Evolutionary conservation across 441 rosid genomes (phyloP).

Genomic region (Arabidopsis lyrata): DNA sequence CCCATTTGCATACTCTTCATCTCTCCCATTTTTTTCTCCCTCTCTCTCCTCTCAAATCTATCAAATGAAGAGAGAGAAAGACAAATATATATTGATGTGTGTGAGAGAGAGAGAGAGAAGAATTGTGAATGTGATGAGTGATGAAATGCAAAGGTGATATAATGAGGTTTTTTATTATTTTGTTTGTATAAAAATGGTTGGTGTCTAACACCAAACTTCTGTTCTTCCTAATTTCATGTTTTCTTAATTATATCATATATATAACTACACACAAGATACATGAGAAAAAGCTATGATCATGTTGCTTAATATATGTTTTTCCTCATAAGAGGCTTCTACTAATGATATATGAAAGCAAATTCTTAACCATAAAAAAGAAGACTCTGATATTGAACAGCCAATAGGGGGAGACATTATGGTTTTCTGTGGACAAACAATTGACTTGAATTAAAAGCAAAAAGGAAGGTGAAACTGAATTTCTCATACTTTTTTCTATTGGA

Average conservation of each 20-base stretch:
- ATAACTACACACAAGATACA: constrained; percentile 31
- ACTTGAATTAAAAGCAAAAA: constrained; percentile 49
- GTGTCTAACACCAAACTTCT: constrained; percentile 46
- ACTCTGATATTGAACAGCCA: neutral
- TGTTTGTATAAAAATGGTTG: constrained; percentile 38
- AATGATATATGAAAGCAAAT: constrained; percentile 39
- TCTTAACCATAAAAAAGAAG: constrained; percentile 34
- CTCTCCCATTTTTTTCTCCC: constrained; percentile 72
- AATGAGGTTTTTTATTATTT: constrained; percentile 42
- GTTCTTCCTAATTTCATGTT: constrained; percentile 30
- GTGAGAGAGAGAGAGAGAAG: constrained; percentile 30
- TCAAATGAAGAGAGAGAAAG: constrained; percentile 25
- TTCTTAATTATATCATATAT: constrained; percentile 21
- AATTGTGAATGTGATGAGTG: constrained; percentile 39
- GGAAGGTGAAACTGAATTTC: constrained; percentile 48
- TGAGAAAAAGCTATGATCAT: constrained; percentile 27
- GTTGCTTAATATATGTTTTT: constrained; percentile 35
- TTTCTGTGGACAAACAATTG: constrained; percentile 26
- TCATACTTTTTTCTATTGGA: constrained; percentile 25
- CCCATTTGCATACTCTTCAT: constrained; percentile 87
- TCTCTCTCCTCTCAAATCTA: constrained; percentile 27
- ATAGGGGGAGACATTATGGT: constrained; percentile 25
- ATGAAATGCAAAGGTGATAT: constrained; percentile 40
- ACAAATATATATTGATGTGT: neutral
- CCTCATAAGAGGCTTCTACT: constrained; percentile 31